Conservation (phyloP, 306 rosid species). For the Nissolia schottii region DNA sequence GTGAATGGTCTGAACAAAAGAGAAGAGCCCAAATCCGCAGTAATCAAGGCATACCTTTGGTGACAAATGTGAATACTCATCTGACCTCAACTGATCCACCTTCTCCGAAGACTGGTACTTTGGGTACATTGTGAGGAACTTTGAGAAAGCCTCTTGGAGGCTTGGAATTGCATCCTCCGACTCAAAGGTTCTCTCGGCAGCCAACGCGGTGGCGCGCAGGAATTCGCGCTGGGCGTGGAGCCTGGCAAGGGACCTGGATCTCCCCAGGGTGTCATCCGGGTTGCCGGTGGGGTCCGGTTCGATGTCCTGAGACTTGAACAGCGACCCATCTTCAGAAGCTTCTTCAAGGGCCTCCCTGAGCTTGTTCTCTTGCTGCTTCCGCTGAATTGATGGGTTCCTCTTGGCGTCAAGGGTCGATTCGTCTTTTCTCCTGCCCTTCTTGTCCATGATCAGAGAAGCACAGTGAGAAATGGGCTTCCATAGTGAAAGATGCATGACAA, state of each 20-base stretch:
- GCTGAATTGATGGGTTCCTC: slow-evolving; percentile 62
- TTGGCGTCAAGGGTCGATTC: slow-evolving; percentile 44
- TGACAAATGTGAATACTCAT: slow-evolving; percentile 75
- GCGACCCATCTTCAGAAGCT: slow-evolving; percentile 94
- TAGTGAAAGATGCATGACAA: slow-evolving; percentile 90
- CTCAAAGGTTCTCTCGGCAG: slow-evolving; percentile 73
- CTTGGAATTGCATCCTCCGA: slow-evolving; percentile 64
- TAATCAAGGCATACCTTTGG: slow-evolving; percentile 99
- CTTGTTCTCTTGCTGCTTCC: slow-evolving; percentile 82
- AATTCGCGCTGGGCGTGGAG: slow-evolving; percentile 87
- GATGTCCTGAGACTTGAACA: slow-evolving; percentile 66
- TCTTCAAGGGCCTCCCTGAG: slow-evolving; percentile 97
- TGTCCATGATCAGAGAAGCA: slow-evolving; percentile 84
- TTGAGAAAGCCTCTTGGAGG: slow-evolving; percentile 57
- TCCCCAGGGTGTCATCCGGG: slow-evolving; percentile 62
- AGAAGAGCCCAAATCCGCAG: slow-evolving; percentile 94
- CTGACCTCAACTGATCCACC: slow-evolving; percentile 81
- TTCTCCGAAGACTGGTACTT: slow-evolving; percentile 76
- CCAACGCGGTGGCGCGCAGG: slow-evolving; percentile 85
- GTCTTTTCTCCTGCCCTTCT: slow-evolving; percentile 63
- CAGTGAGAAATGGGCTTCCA: slow-evolving; percentile 99
- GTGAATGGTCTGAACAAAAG: slow-evolving; percentile 84
- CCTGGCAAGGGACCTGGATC: slow-evolving; percentile 85
- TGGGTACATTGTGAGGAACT: slow-evolving; percentile 92
- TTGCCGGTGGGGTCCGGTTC: slow-evolving; percentile 55